Evolutionary conservation across 306 rosid genomes (phyloP).

Genomic region (Sechiopsis laciniata): DNA sequence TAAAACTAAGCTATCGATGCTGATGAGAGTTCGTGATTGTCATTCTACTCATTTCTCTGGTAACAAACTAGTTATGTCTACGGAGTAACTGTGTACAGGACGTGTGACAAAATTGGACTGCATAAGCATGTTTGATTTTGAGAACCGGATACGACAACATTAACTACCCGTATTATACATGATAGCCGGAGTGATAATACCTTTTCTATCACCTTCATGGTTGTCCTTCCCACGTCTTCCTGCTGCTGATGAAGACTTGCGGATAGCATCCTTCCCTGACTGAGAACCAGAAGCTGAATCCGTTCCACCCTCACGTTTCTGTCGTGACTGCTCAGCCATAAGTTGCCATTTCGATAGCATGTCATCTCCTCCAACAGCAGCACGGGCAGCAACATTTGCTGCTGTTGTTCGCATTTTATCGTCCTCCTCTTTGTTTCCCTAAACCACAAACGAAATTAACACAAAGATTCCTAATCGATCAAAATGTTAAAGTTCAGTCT

Average conservation of each 20-base stretch:
- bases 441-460: slow-evolving; percentile 21
- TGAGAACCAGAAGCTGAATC: slow-evolving; percentile 65
- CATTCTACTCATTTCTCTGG: no score
- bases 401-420: slow-evolving; percentile 97
- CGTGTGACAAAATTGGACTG: not conserved
- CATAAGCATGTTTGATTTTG: not conserved
- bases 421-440: slow-evolving; percentile 81
- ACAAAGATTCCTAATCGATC: slow-evolving; percentile 7
- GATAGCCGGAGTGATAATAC: slow-evolving; percentile 38
- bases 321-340: slow-evolving; percentile 94
- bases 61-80: no score
- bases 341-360: slow-evolving; percentile 95
- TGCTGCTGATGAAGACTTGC: slow-evolving; percentile 44
- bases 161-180: slow-evolving; percentile 20
- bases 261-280: slow-evolving; percentile 54
- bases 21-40: no score
- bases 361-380: slow-evolving; percentile 98
- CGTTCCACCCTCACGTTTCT: slow-evolving; percentile 72
- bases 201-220: slow-evolving; percentile 49
- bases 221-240: slow-evolving; percentile 59
- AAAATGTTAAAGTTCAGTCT: slow-evolving; percentile 17
- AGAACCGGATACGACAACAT: not conserved
- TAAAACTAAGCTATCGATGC: not conserved
- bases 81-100: not conserved
- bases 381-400: slow-evolving; percentile 96